Conservation (phyloP, 2,329 filamentous ascomycete genomes). For the Scedosporium apiospermum region DNA sequence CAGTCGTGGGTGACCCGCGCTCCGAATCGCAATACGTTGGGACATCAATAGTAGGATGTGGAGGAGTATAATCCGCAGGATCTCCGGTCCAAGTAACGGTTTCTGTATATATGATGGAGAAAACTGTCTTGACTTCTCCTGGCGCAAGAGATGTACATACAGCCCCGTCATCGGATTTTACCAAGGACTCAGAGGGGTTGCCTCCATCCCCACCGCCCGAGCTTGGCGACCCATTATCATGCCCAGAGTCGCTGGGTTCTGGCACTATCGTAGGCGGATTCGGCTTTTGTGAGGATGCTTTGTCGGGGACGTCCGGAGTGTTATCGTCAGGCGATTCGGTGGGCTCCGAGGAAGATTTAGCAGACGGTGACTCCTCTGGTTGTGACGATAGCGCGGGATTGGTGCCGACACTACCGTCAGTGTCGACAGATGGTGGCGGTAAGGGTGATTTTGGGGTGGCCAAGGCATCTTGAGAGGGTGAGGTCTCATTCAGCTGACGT, state of each 20-base stretch:
- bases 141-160: constrained; percentile 22
- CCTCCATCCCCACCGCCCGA: neutral
- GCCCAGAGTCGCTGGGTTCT: neutral
- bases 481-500: neutral
- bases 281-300: neutral
- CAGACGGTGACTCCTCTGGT: neutral
- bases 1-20: constrained; percentile 4
- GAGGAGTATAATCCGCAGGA: constrained; percentile 34
- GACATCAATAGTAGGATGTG: constrained; percentile 29
- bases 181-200: neutral
- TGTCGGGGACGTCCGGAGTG: neutral
- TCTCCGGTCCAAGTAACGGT: constrained; percentile 40
- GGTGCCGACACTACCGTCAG: neutral
- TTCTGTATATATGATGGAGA: constrained; percentile 36
- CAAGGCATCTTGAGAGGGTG: neutral
- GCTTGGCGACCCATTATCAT: neutral
- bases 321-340: neutral
- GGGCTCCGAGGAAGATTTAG: neutral
- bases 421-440: neutral
- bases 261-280: neutral
- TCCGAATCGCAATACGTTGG: constrained; percentile 26
- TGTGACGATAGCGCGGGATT: neutral
- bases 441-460: neutral
- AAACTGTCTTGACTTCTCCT: constrained; percentile 25
- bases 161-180: neutral